Evolutionary conservation across 2,329 filamentous ascomycete genomes (phyloP), one percentile per base, ranked within the genome.

Genomic region (Botrytis elliptica): DNA sequence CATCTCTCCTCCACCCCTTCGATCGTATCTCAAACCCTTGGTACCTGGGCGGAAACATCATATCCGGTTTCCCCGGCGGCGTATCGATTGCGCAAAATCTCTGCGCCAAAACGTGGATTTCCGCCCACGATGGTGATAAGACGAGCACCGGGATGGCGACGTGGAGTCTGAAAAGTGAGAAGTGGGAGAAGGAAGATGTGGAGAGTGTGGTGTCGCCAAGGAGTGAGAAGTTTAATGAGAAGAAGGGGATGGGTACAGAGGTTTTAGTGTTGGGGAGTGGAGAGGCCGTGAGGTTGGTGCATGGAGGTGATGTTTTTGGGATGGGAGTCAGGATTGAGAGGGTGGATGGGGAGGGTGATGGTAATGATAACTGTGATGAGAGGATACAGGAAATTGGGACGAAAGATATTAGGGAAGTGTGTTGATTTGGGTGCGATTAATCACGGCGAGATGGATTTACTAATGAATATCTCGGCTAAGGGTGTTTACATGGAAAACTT

Each of bases 1-100:
- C 88, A 0, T 86, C 87, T 0, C 86, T 93, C 7, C 83, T 93
- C 25, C 90, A 92, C 79, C 88, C 87, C 71, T 90, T 92, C 81
- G 88, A 91, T 77, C 83, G 83, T 14, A 85, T 90, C 40, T 82
- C 84, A 33, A 89, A 88, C 63, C 88, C 88, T 0, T 90, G 88
- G 87, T 90, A 88, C 81, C 74, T 91, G 2, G 89, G 89, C 52
- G 88, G 89, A 0, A 86, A 88, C 70, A 86, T 90, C 70, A 87
- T 86, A 38, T 83, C 84, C 3, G 89, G 89, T 0, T 85, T 86
- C 16, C 87, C 88, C 0, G 85, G 86, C 18, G 90, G 90, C 0
- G 80, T 86, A 40, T 85, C 88, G 73, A 87, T 90, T 40, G 89
- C 88, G 3, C 81, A 83, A 55, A 84, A 84, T 33, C 81, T 90